Conservation (phyloP, 768 basidiomycete genomes). For the Mycena rebaudengoi region DNA sequence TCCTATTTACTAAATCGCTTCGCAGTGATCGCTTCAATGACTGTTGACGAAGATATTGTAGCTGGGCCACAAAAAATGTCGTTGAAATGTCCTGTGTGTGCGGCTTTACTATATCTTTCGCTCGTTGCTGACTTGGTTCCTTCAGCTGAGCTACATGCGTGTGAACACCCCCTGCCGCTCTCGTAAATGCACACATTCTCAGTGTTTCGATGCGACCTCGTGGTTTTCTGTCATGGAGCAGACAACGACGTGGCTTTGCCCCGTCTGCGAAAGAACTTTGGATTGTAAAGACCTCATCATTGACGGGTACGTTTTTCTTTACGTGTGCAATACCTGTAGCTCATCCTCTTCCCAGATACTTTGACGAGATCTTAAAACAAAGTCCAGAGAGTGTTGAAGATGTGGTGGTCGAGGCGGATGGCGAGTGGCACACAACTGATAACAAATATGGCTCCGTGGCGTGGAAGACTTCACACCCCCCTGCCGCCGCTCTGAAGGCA, state of each 20-base stretch:
- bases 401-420: conserved; percentile 92
- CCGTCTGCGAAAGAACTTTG: conserved; percentile 86
- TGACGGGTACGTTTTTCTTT: conserved; percentile 74
- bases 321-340: neutral
- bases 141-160: conserved; percentile 84
- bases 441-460: conserved; percentile 78
- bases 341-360: conserved; percentile 65
- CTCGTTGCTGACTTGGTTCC: neutral
- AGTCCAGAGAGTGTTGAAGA: conserved; percentile 88
- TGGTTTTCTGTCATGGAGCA: conserved; percentile 97
- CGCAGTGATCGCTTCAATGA: conserved; percentile 64
- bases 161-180: conserved; percentile 89
- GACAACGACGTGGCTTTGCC: conserved; percentile 96
- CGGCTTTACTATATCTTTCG: neutral
- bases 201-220: conserved; percentile 94
- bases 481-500: conserved; percentile 28
- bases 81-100: conserved; percentile 89
- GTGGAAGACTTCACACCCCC: conserved; percentile 72
- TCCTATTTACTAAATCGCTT: conserved; percentile 16
- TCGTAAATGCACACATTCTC: conserved; percentile 84
- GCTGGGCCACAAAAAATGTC: conserved; percentile 91
- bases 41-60: conserved; percentile 91
- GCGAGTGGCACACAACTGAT: conserved; percentile 95
- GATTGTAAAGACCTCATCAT: conserved; percentile 85
- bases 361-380: conserved; percentile 81